These are phyloP conservation scores for Plasmopara halstedii DNA, from an alignment of 352 stramenopile genomes.

Conservation along the genomic window DNA sequence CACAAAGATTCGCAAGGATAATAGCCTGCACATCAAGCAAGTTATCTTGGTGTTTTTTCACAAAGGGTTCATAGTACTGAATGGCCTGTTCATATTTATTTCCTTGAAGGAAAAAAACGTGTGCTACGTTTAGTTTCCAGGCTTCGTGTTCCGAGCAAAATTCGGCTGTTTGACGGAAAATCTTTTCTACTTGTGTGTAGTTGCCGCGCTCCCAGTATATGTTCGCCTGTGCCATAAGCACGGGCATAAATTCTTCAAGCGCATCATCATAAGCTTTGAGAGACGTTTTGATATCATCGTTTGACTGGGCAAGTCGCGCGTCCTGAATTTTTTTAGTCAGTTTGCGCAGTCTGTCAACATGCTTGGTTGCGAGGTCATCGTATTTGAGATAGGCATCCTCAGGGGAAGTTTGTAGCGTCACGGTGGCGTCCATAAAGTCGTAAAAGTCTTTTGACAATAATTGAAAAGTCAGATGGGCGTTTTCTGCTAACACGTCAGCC, in stretches of 20 bases:
- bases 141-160: slow-evolving; percentile 93
- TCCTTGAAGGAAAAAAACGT: slow-evolving; percentile 94
- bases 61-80: slow-evolving; percentile 94
- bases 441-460: slow-evolving; percentile 91
- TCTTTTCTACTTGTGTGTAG: slow-evolving; percentile 94
- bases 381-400: slow-evolving; percentile 93
- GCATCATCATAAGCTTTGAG: slow-evolving; percentile 92
- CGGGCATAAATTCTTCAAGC: slow-evolving; percentile 93
- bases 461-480: slow-evolving; percentile 91
- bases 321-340: slow-evolving; percentile 94
- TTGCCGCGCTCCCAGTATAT: slow-evolving; percentile 96
- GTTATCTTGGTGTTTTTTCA: slow-evolving; percentile 88
- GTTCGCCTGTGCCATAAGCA: slow-evolving; percentile 94
- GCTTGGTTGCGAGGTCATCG: slow-evolving; percentile 89
- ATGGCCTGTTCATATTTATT: slow-evolving; percentile 86
- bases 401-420: slow-evolving; percentile 90
- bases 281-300: slow-evolving; percentile 88
- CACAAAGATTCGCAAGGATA: slow-evolving; percentile 95
- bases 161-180: slow-evolving; percentile 92
- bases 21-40: slow-evolving; percentile 93
- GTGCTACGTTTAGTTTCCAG: slow-evolving; percentile 95
- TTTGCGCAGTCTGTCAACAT: slow-evolving; percentile 90
- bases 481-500: slow-evolving; percentile 93
- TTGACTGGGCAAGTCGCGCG: slow-evolving; percentile 83
- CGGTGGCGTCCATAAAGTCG: slow-evolving; percentile 93